These are phyloP conservation scores for Chenopodium album DNA, from an alignment of 148 eudicot species.

Conservation along the genomic window DNA sequence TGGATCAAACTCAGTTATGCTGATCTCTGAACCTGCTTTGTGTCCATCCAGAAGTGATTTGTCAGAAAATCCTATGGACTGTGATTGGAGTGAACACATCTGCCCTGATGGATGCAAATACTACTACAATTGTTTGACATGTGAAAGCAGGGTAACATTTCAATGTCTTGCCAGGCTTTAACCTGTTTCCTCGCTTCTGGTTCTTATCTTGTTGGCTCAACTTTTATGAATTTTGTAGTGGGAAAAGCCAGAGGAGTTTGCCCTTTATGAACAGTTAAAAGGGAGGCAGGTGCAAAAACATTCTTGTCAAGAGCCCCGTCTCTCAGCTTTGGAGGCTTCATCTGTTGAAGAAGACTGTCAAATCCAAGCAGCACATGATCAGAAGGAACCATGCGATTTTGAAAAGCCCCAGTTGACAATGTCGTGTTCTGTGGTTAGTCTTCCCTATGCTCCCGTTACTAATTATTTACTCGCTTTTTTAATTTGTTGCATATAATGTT, in stretches of 20 bases:
- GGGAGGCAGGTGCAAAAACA: conserved; percentile 31
- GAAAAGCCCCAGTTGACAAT: conserved; percentile 25
- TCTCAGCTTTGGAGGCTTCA: conserved; percentile 30
- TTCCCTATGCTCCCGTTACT: not conserved
- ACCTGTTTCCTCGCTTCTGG: conserved; percentile 1
- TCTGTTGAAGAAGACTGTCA: conserved; percentile 29
- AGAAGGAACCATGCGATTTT: conserved; percentile 20
- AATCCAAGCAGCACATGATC: conserved; percentile 26
- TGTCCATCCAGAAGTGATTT: conserved; percentile 25
- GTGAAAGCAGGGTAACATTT: conserved; percentile 79
- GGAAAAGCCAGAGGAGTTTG: conserved; percentile 81
- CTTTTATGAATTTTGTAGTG: conserved; percentile 45
- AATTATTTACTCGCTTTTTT: not conserved
- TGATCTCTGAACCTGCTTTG: conserved; percentile 26
- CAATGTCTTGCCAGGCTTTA: not conserved
- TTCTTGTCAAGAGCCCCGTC: conserved; percentile 25
- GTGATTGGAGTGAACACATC: conserved; percentile 94
- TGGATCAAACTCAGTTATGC: conserved; percentile 23
- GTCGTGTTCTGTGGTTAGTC: conserved; percentile 40
- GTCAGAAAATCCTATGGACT: conserved; percentile 37
- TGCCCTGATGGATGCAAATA: conserved; percentile 87
- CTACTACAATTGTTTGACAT: conserved; percentile 69
- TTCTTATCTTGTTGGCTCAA: conserved; percentile 1
- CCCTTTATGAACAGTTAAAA: conserved; percentile 47
- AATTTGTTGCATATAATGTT: not conserved